Evolutionary conservation across 495 filamentous ascomycete genomes (phyloP).

Genomic region (Aspergillus saccharolyticus): DNA sequence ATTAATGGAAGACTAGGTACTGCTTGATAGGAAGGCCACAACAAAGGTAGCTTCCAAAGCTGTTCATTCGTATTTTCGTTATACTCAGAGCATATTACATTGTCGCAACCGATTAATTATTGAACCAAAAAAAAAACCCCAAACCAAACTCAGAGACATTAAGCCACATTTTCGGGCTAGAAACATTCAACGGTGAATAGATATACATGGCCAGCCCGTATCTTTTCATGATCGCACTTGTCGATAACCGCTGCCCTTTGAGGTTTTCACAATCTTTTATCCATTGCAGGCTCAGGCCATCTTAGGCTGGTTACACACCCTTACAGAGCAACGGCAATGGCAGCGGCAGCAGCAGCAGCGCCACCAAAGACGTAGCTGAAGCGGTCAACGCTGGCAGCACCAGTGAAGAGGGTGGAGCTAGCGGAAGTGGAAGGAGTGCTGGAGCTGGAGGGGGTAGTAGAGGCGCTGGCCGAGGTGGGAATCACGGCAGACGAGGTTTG

Average conservation of each 20-base stretch:
- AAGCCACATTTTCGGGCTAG: background rate
- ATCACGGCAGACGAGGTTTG: constrained; percentile 14
- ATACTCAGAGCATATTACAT: background rate
- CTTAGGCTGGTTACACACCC: background rate
- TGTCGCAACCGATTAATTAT: background rate
- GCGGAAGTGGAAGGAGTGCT: constrained; percentile 14
- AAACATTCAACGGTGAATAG: background rate
- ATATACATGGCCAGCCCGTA: background rate
- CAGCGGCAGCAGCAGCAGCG: constrained; percentile 26
- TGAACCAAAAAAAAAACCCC: background rate
- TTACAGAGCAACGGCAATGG: constrained; percentile 27
- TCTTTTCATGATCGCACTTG: background rate
- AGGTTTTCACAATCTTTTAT: background rate
- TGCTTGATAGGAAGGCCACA: no score
- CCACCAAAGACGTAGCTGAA: constrained; percentile 23
- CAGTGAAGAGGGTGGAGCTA: constrained; percentile 26
- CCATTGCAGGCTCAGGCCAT: background rate
- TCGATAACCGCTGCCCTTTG: background rate
- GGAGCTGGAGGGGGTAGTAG: constrained; percentile 9
- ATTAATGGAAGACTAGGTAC: no score
- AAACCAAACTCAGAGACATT: background rate
- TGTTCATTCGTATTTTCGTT: background rate
- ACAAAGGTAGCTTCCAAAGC: no score
- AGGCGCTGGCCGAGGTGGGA: constrained; percentile 5
- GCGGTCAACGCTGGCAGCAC: constrained; percentile 27